Evolutionary conservation across 2,329 filamentous ascomycete genomes (phyloP).

Genomic region (Pyrenochaeta sp.): DNA sequence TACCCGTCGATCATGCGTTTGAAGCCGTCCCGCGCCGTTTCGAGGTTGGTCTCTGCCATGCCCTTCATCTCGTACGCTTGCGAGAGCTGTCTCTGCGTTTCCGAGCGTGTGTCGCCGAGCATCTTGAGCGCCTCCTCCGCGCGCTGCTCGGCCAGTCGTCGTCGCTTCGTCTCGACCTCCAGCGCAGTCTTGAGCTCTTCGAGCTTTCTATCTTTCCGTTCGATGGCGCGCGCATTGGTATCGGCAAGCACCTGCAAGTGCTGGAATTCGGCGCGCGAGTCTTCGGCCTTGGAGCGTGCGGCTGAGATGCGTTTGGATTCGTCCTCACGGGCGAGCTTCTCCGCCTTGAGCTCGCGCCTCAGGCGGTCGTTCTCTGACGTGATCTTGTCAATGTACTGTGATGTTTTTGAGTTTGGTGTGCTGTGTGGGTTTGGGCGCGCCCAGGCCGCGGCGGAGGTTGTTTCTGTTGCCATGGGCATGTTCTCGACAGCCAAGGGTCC

Average conservation of each 20-base stretch:
- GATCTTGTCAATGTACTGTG: constrained; percentile 72
- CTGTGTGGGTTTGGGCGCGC: constrained; percentile 37
- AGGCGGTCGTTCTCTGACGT: constrained; percentile 82
- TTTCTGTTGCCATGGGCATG: constrained; percentile 29
- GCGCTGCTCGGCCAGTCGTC: constrained; percentile 65
- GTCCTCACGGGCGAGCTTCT: constrained; percentile 66
- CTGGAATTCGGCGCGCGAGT: constrained; percentile 72
- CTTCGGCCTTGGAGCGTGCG: constrained; percentile 75
- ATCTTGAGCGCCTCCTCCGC: constrained; percentile 69
- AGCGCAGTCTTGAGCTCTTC: constrained; percentile 71
- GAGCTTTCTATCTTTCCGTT: constrained; percentile 77
- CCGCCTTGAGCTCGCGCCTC: constrained; percentile 67
- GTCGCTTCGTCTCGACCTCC: constrained; percentile 69
- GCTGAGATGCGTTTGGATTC: constrained; percentile 72
- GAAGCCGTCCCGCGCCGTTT: constrained; percentile 74
- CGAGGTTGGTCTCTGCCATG: constrained; percentile 67
- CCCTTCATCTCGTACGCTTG: constrained; percentile 56
- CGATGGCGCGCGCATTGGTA: constrained; percentile 74
- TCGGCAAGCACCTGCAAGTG: constrained; percentile 72
- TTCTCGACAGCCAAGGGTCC: constrained; percentile 44
- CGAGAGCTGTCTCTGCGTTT: constrained; percentile 69
- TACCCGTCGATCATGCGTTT: constrained; percentile 67
- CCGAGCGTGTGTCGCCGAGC: constrained; percentile 67
- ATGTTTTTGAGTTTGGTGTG: constrained; percentile 45
- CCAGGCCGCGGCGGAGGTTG: constrained; percentile 31